Base-by-base conservation (phyloP, 1,284 basidiomycete genomes). In the Psilocybe mexicana region DNA sequence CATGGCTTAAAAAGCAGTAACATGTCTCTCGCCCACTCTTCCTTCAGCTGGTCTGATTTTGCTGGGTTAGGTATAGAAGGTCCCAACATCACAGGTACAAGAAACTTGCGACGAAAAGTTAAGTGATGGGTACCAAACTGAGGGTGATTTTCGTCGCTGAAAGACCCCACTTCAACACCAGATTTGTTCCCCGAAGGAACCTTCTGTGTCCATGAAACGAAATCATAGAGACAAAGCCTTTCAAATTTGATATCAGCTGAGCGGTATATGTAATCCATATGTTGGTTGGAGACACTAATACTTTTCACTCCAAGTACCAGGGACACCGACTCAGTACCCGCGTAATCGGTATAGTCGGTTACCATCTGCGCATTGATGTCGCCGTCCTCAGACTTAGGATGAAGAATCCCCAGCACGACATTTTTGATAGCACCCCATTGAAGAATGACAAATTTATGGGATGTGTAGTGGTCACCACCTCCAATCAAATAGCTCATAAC, bases 401-500 rank as follows among this genome's bases (percentile, higher is more conserved):
- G 18, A 18, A 18, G 18, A 18, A 18, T 18, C 18, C 18, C 18
- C 18, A 18, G 18, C 18, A 18, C 18, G 18, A 18, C 18, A 18
- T 18, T 18, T 4, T 49, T 54, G 24, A 61, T 56, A 0, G 45
- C 28, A 0, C 40, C 52, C 64, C 58, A 65, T 7, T 58, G 53
- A 1, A 65, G 11, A 6, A 54, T 14, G 6, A 42, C 43, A 52
- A 69, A 70, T 14, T 36, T 44, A 43, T 70, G 65, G 33, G 61
- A 62, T 1, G 54, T 65, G 44, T 65, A 72, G 44, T 64, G 54
- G 57, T 72, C 69, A 6, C 63, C 65, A 4, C 59, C 63, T 2
- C 63, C 65, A 10, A 69, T 51, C 1, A 70, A 44, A 56, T 68
- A 68, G 10, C 62, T 64, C 55, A 62, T 60, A 8, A 70, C 64